Conservation (phyloP, 495 filamentous ascomycete species). For the Aspergillus taichungensis region DNA sequence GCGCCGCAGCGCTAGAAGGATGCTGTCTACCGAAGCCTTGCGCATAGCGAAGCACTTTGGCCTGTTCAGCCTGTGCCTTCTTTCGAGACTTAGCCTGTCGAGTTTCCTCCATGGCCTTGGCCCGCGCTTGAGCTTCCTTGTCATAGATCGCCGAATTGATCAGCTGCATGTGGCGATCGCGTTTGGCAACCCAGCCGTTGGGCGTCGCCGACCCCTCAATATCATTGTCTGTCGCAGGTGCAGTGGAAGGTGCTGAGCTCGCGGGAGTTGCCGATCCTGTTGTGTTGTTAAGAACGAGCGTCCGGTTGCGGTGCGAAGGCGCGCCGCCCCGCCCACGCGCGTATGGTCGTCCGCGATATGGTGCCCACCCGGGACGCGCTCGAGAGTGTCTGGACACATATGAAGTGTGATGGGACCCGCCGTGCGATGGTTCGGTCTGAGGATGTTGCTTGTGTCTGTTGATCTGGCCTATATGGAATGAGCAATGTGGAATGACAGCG, state of each 20-base stretch:
- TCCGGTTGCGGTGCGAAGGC: slow-evolving; percentile 55
- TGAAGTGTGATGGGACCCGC: slow-evolving; percentile 16
- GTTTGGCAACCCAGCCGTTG: slow-evolving; percentile 67
- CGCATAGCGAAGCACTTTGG: slow-evolving; percentile 38
- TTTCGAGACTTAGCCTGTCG: slow-evolving; percentile 49
- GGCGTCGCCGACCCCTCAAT: slow-evolving; percentile 21
- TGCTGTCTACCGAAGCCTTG: slow-evolving; percentile 20
- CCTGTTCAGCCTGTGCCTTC: slow-evolving; percentile 57
- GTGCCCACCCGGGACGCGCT: slow-evolving; percentile 34
- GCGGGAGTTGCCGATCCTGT: slow-evolving; percentile 14
- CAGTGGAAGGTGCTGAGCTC: slow-evolving; percentile 23
- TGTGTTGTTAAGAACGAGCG: slow-evolving; percentile 61
- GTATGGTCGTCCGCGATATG: slow-evolving; percentile 39
- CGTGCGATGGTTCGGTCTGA: slow-evolving; percentile 19
- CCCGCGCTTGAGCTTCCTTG: slow-evolving; percentile 58
- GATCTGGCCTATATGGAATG: slow-evolving; percentile 56
- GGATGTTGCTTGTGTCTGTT: slow-evolving; percentile 66
- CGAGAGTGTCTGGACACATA: slow-evolving; percentile 37
- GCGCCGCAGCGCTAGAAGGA: slow-evolving; percentile 27
- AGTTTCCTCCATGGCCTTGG: slow-evolving; percentile 67
- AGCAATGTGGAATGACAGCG: slow-evolving; percentile 17
- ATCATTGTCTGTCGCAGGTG: slow-evolving; percentile 29
- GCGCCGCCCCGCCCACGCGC: slow-evolving; percentile 31
- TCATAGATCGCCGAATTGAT: slow-evolving; percentile 82
- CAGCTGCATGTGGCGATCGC: slow-evolving; percentile 77